These are phyloP conservation scores for Leishmania arabica DNA, from an alignment of 208 protist genomes.

Conservation along the genomic window DNA sequence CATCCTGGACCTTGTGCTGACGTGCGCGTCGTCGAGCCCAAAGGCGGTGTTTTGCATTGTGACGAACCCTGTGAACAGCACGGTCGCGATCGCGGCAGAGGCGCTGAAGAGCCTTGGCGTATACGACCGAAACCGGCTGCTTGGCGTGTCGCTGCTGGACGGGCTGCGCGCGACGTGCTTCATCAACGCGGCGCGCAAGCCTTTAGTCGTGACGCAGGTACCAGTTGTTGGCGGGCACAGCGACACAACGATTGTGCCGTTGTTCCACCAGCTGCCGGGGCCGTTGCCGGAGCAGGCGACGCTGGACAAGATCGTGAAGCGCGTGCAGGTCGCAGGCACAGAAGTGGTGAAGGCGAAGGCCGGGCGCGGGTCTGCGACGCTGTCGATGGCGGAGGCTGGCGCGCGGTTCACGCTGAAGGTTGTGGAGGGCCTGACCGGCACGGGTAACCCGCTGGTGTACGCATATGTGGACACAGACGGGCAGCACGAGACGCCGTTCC, in stretches of 20 bases:
- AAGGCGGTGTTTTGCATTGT: constrained; percentile 94
- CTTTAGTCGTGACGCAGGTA: constrained; percentile 48
- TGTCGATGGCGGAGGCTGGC: constrained; percentile 96
- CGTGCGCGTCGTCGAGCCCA: constrained; percentile 82
- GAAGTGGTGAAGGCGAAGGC: constrained; percentile 97
- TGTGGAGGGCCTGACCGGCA: constrained; percentile 70
- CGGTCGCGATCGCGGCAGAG: constrained; percentile 94
- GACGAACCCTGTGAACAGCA: constrained; percentile 98
- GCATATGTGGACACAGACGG: constrained; percentile 87
- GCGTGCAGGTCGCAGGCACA: constrained; percentile 94
- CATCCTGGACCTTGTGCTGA: constrained; percentile 88
- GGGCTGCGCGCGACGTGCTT: constrained; percentile 93
- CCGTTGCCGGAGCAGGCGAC: constrained; percentile 52
- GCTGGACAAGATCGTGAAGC: constrained; percentile 75
- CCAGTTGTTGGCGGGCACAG: constrained; percentile 96
- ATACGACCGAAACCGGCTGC: constrained; percentile 87
- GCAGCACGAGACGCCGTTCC: constrained; percentile 59
- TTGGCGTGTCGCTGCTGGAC: constrained; percentile 95
- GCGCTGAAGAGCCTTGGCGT: constrained; percentile 89
- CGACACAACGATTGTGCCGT: constrained; percentile 94
- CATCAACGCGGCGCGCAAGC: constrained; percentile 79
- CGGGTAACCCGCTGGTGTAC: constrained; percentile 67
- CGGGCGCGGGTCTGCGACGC: constrained; percentile 94
- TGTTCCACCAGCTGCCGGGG: constrained; percentile 83
- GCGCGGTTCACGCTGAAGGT: constrained; percentile 77